A percentile compares a stretch with the other conserved stretches of the same genome.
Conservation (phyloP, 805 yeast genomes). For the Nakazawaea ishiwadae region DNA sequence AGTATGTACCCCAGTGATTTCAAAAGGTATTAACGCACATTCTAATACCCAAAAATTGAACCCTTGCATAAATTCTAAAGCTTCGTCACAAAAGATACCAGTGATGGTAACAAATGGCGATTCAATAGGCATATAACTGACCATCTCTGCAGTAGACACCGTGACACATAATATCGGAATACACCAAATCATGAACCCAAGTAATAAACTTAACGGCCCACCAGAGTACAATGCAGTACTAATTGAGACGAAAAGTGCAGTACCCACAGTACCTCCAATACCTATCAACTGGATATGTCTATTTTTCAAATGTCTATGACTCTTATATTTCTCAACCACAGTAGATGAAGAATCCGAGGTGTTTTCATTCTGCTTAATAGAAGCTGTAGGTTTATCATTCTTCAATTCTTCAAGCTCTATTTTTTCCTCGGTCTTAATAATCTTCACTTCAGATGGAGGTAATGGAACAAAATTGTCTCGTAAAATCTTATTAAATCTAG, state of each 20-base stretch:
- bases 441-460: background rate
- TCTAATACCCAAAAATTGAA: constrained; percentile 48
- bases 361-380: background rate
- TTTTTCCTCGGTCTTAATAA: background rate
- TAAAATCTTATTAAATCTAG: constrained; percentile 4
- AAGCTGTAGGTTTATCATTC: background rate
- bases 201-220: constrained; percentile 37
- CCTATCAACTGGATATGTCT: constrained; percentile 45
- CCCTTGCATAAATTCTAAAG: constrained; percentile 41
- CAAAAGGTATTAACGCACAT: constrained; percentile 45
- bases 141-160: constrained; percentile 41
- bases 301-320: constrained; percentile 28
- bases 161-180: constrained; percentile 37
- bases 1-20: constrained; percentile 41
- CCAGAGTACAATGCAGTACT: constrained; percentile 33
- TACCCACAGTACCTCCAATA: constrained; percentile 47
- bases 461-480: constrained; percentile 7
- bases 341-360: constrained; percentile 6
- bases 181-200: constrained; percentile 38
- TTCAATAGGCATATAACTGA: constrained; percentile 40
- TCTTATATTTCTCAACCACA: background rate
- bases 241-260: constrained; percentile 39
- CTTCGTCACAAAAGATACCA: constrained; percentile 41
- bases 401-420: background rate
- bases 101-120: constrained; percentile 44